phyloP scores from a whole-genome alignment of 2,329 filamentous ascomycete genomes.

The Colletotrichum incanum region DNA sequence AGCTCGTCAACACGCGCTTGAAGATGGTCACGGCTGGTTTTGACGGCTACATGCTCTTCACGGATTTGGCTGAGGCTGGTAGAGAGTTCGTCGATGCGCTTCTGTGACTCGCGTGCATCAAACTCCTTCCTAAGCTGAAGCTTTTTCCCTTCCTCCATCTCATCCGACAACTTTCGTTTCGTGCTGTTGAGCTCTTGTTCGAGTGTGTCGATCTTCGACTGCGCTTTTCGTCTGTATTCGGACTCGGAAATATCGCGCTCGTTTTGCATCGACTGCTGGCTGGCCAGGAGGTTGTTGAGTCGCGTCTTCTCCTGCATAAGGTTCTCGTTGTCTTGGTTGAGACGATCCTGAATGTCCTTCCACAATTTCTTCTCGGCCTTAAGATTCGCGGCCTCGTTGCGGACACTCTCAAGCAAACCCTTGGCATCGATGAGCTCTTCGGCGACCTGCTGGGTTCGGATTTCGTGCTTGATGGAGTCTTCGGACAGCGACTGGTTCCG shows the following conservation, averaged over 20 bases:
- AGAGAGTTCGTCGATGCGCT: conserved; percentile 92
- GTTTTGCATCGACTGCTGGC: conserved; percentile 90
- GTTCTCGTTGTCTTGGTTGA: conserved; percentile 89
- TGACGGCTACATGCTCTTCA: conserved; percentile 88
- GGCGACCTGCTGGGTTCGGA: conserved; percentile 90
- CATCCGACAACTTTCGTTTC: conserved; percentile 87
- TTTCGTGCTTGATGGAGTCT: conserved; percentile 88
- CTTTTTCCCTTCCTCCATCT: conserved; percentile 89
- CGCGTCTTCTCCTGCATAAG: conserved; percentile 88
- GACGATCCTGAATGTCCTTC: conserved; percentile 92
- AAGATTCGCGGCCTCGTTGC: conserved; percentile 91
- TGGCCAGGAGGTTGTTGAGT: conserved; percentile 85
- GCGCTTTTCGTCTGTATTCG: conserved; percentile 85
- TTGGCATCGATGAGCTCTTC: conserved; percentile 93
- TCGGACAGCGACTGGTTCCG: conserved; percentile 84
- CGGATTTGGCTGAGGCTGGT: conserved; percentile 84
- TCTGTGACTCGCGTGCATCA: conserved; percentile 89
- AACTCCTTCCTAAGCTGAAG: conserved; percentile 88
- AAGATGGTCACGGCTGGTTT: conserved; percentile 90
- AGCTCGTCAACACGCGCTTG: conserved; percentile 92
- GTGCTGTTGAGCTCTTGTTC: conserved; percentile 84
- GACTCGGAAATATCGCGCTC: conserved; percentile 90
- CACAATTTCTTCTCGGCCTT: conserved; percentile 96
- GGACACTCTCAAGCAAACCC: conserved; percentile 86
- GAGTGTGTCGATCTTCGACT: conserved; percentile 82